Conservation (phyloP, 2,329 filamentous ascomycete species). For the Uncinocarpus reesii region DNA sequence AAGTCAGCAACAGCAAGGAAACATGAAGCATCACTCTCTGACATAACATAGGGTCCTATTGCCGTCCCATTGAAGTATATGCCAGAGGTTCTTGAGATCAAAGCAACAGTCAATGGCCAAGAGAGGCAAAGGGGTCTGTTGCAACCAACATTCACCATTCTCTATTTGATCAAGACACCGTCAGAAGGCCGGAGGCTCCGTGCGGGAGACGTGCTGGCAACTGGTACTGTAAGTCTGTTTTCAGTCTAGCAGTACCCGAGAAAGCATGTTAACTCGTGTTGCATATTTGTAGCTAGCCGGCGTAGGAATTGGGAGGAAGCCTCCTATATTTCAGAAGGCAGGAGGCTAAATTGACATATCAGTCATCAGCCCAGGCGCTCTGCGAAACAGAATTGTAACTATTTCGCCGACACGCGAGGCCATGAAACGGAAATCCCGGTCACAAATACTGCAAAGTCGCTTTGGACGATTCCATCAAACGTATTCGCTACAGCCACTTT, state of each 20-base stretch:
- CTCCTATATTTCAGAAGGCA: slow-evolving; percentile 34
- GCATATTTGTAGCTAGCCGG: slow-evolving; percentile 28
- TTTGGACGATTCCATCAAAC: slow-evolving; percentile 30
- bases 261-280: neutral
- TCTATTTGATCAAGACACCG: slow-evolving; percentile 39
- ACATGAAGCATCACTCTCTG: neutral
- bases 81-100: slow-evolving; percentile 33
- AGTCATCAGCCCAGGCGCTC: slow-evolving; percentile 34
- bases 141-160: slow-evolving; percentile 44
- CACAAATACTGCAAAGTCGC: slow-evolving; percentile 25
- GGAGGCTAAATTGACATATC: slow-evolving; percentile 37
- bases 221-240: slow-evolving; percentile 33
- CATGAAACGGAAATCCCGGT: slow-evolving; percentile 20
- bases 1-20: neutral
- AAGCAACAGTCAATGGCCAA: slow-evolving; percentile 44
- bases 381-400: slow-evolving; percentile 36
- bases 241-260: neutral
- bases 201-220: slow-evolving; percentile 43
- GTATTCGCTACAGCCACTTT: slow-evolving; percentile 31
- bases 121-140: slow-evolving; percentile 40
- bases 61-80: slow-evolving; percentile 42
- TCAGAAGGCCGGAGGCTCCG: slow-evolving; percentile 44
- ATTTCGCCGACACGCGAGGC: slow-evolving; percentile 19
- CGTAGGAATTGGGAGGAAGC: slow-evolving; percentile 39
- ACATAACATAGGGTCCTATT: slow-evolving; percentile 37